A percentile compares a stretch with the other conserved stretches of the same genome.
Evolutionary conservation across 768 basidiomycete genomes (phyloP).

Genomic region (Chalciporus chontae): DNA sequence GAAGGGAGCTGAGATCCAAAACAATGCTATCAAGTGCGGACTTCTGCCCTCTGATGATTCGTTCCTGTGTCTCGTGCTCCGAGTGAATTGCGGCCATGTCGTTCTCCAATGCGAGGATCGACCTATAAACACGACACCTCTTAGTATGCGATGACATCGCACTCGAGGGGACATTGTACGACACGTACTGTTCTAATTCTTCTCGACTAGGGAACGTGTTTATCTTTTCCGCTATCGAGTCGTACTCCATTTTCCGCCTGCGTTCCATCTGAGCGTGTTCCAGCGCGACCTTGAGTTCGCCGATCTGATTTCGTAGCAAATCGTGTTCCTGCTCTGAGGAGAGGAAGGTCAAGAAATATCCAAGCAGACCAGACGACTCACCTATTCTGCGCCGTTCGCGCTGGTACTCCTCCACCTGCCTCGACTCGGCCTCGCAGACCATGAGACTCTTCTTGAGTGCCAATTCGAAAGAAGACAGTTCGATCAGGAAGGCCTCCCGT

Average conservation of each 20-base stretch:
- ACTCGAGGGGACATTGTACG: background rate
- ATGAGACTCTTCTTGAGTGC: slow-evolving; percentile 73
- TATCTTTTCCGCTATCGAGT: slow-evolving; percentile 77
- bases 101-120: slow-evolving; percentile 66
- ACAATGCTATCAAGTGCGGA: slow-evolving; percentile 64
- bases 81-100: slow-evolving; percentile 72
- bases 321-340: slow-evolving; percentile 66
- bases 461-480: slow-evolving; percentile 73
- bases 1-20: slow-evolving; percentile 54
- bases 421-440: slow-evolving; percentile 81
- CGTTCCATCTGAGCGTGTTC: slow-evolving; percentile 78
- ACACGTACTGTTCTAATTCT: slow-evolving; percentile 72
- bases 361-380: slow-evolving; percentile 32
- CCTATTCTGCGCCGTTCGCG: slow-evolving; percentile 69
- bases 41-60: slow-evolving; percentile 65
- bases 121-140: slow-evolving; percentile 37
- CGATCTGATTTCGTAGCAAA: slow-evolving; percentile 64
- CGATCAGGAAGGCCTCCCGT: slow-evolving; percentile 73
- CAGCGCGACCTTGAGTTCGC: slow-evolving; percentile 69
- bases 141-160: background rate
- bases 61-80: slow-evolving; percentile 73
- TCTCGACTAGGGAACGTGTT: slow-evolving; percentile 73
- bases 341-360: too few relatives aligned
- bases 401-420: slow-evolving; percentile 84
- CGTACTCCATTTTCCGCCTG: slow-evolving; percentile 81